Conservation (phyloP, 176 grass and related monocot genomes). For the Cocos nucifera region DNA sequence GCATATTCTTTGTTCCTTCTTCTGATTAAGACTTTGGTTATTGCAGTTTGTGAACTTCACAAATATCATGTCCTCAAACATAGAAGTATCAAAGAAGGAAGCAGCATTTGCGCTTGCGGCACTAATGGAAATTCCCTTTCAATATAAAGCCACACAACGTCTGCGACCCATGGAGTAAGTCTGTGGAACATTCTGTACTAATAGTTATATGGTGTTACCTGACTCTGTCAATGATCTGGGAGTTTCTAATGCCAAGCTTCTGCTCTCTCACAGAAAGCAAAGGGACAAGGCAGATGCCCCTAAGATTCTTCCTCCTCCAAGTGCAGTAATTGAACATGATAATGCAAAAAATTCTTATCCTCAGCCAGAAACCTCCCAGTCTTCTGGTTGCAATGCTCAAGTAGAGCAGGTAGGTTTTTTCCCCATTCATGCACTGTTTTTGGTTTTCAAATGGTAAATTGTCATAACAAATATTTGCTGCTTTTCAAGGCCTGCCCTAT, state of each 20-base stretch:
- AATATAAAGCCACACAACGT: constrained; percentile 83
- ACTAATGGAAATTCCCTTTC: constrained; percentile 94
- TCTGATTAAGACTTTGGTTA: constrained; percentile 10
- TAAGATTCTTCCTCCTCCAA: constrained; percentile 74
- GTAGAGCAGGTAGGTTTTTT: constrained; percentile 48
- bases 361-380: constrained; percentile 18
- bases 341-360: constrained; percentile 30
- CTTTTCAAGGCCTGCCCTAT: constrained; percentile 70
- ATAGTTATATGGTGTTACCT: neutral
- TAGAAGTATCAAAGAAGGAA: constrained; percentile 71
- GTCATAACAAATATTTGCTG: constrained; percentile 9
- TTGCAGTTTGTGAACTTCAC: constrained; percentile 95
- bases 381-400: constrained; percentile 20
- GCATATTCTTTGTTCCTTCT: constrained; percentile 2
- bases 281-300: constrained; percentile 22
- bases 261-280: constrained; percentile 31
- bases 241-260: constrained; percentile 3
- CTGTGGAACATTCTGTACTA: constrained; percentile 13
- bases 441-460: neutral
- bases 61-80: constrained; percentile 68
- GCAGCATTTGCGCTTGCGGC: constrained; percentile 82
- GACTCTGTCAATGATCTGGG: neutral
- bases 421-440: neutral
- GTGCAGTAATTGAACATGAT: constrained; percentile 50
- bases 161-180: constrained; percentile 45